Percentiles rank a stretch among this genome's conserved stretches.
Conservation (phyloP, 2,329 filamentous ascomycete species). For the Colletotrichum viniferum region DNA sequence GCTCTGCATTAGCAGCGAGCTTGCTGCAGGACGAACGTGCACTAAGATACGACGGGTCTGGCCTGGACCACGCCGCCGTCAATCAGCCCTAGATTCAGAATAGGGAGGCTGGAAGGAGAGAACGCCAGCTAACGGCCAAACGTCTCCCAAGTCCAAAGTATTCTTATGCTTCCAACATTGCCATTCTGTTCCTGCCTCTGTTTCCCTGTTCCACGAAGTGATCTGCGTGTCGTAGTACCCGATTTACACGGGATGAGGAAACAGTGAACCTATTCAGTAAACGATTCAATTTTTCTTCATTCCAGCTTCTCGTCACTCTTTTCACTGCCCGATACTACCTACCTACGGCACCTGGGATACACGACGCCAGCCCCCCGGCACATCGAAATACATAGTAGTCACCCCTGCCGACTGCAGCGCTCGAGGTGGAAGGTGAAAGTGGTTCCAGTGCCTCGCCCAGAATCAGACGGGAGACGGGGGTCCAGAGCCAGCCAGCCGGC, state of each 20-base stretch:
- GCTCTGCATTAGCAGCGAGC: neutral
- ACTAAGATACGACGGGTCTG: neutral
- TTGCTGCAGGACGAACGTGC: conserved; percentile 12
- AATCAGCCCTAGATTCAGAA: conserved; percentile 2
- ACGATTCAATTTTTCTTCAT: neutral
- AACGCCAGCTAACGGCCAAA: neutral
- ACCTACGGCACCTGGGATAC: neutral
- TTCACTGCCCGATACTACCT: neutral
- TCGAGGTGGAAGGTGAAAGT: conserved; percentile 2
- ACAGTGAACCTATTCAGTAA: neutral
- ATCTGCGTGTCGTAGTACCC: neutral
- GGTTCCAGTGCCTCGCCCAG: neutral
- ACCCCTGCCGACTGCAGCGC: neutral
- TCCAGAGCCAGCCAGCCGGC: neutral
- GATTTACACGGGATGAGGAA: neutral
- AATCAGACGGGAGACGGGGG: neutral
- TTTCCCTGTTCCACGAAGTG: neutral
- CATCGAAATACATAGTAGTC: neutral
- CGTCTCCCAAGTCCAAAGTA: neutral
- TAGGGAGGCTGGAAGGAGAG: conserved; percentile 6
- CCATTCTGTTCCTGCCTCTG: neutral
- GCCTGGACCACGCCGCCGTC: neutral
- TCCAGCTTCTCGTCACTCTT: neutral
- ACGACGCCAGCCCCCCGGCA: neutral
- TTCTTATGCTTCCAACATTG: neutral